Conservation (phyloP, 129 eudicot genomes). For the Centella asiatica region DNA sequence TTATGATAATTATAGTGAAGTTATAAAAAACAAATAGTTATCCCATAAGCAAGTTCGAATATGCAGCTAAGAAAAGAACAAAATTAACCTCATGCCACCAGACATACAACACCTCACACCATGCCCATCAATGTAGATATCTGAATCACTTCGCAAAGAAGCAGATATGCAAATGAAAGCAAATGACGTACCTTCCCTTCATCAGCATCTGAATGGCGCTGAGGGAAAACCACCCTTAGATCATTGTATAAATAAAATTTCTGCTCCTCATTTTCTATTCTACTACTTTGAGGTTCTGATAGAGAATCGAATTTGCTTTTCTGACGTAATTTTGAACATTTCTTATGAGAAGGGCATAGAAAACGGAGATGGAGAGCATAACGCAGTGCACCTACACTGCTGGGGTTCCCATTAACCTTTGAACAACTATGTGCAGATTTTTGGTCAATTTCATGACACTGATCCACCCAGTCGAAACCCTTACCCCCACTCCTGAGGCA, state of each 20-base stretch:
- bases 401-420: conserved; percentile 36
- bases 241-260: conserved; percentile 56
- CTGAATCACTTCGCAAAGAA: background rate
- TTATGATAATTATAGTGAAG: no score
- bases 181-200: conserved; percentile 70
- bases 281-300: conserved; percentile 20
- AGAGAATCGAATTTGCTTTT: conserved; percentile 26
- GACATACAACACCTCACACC: background rate
- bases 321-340: conserved; percentile 29
- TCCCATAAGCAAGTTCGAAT: no score
- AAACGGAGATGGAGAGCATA: conserved; percentile 89
- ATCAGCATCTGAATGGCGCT: conserved; percentile 73
- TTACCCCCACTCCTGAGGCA: conserved; percentile 28
- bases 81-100: no score
- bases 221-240: conserved; percentile 78
- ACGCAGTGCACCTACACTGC: conserved; percentile 57
- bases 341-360: conserved; percentile 53
- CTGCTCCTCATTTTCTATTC: conserved; percentile 23
- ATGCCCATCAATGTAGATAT: background rate
- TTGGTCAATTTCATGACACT: conserved; percentile 18
- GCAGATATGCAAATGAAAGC: background rate
- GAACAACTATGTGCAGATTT: conserved; percentile 27
- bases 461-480: conserved; percentile 25
- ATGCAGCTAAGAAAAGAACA: no score
- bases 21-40: no score